Percentiles rank a stretch among this genome's conserved stretches.
These are phyloP conservation scores for Casuarina cunninghamiana DNA, from an alignment of 306 rosid genomes.

Conservation along the genomic window DNA sequence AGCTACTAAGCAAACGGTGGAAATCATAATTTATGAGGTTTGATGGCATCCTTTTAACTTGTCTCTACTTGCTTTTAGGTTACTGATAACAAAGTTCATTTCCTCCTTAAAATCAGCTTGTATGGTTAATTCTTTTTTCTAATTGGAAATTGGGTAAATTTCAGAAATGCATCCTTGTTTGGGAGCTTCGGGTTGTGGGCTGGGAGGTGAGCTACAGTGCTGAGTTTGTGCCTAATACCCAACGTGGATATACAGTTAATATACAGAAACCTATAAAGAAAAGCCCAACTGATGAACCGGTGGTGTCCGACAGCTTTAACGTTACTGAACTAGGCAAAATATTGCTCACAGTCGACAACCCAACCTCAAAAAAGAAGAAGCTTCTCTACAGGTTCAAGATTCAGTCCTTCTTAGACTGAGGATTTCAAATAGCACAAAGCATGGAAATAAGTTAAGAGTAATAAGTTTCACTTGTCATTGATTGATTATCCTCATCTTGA, in stretches of 20 bases:
- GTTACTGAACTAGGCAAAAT: slow-evolving; percentile 82
- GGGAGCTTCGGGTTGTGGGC: slow-evolving; percentile 97
- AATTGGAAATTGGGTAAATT: slow-evolving; percentile 21
- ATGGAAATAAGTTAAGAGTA: slow-evolving; percentile 23
- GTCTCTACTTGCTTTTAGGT: background rate
- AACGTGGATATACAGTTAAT: slow-evolving; percentile 59
- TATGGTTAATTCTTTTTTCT: background rate
- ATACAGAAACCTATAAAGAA: slow-evolving; percentile 78
- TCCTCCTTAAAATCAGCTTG: background rate
- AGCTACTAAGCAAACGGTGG: slow-evolving; percentile 85
- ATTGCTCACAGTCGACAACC: slow-evolving; percentile 78
- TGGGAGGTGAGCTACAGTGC: slow-evolving; percentile 92
- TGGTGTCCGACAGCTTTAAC: slow-evolving; percentile 62
- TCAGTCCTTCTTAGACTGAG: slow-evolving; percentile 58
- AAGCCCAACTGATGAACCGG: slow-evolving; percentile 74
- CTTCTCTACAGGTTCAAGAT: slow-evolving; percentile 94
- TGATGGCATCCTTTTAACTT: slow-evolving; percentile 16
- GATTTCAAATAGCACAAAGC: slow-evolving; percentile 5
- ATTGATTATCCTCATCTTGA: slow-evolving; percentile 29
- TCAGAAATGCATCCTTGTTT: slow-evolving; percentile 81
- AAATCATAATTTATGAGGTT: slow-evolving; percentile 92
- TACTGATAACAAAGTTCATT: background rate
- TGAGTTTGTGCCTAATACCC: slow-evolving; percentile 76
- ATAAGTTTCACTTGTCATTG: slow-evolving; percentile 30
- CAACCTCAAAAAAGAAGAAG: slow-evolving; percentile 76